Evolutionary conservation across 2,329 filamentous ascomycete species (phyloP), one percentile per base, ranked within the genome.

Genomic region (Penicillium sp.): DNA sequence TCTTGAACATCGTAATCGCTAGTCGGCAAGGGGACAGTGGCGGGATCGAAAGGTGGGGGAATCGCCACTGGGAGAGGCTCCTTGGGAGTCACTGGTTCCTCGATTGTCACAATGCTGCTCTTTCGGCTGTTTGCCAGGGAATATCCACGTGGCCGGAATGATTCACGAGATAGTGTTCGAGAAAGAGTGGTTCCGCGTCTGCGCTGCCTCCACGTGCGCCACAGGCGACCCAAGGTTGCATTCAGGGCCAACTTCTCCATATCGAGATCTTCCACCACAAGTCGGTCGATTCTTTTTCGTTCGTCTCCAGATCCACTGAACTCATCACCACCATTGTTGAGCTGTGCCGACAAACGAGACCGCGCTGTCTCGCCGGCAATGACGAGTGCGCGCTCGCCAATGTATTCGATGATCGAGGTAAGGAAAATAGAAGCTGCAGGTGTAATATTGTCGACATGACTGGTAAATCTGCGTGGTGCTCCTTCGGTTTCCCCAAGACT

Each of bases 371-470:
- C 89, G 15, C 91, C 91, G 17, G 92, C 90, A 40, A 95, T 85
- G n/a, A 93, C 84, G 60, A 99, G 80, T 7, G 91, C 89, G 72
- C 96, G 90, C 75, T 99, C 94, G 33, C 91, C 93, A 75, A 99
- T 86, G 70, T 92, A 94, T 75, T 99, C 94, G 42, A 99, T 81
- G 60, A 99, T 91, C 0, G 93, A 95, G 0, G 94, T 97, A 47
- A 99, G 79, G 76, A 97, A 99, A 63, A 99, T 97, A 58, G 94
- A 93, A 15, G 95, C 91, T 0, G 93, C 89, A 31, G 94, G 93
- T 0, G 92, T 95, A 21, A 97, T 89, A 48, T 87, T 82, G 57
- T 88, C 88, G 33, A 82, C 74, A 53, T 81, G 77, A 59, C 76
- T 79, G 9, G 80, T 78, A 50, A 86, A 85, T 37, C 84, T 75